Conservation (phyloP, 1,284 basidiomycete species). For the Fomes fomentarius region DNA sequence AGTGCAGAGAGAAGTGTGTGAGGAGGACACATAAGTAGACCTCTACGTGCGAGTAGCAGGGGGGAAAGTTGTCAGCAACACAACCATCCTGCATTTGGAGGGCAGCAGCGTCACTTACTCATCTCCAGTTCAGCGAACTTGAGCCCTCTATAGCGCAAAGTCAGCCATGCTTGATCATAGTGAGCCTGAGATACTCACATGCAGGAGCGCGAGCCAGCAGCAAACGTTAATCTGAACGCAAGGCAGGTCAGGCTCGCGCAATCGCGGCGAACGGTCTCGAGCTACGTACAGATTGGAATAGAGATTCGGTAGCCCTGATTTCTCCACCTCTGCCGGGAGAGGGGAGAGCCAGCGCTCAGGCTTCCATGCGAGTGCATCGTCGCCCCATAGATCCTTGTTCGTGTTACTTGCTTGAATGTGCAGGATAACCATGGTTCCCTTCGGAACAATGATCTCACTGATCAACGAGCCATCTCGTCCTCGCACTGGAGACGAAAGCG, state of each 20-base stretch:
- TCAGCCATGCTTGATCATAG: neutral
- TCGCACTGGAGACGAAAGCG: neutral
- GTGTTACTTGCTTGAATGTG: neutral
- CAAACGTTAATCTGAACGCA: neutral
- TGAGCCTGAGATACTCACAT: constrained; percentile 3
- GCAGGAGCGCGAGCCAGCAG: neutral
- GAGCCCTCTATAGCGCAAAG: constrained; percentile 27
- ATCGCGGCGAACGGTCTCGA: neutral
- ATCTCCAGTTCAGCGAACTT: constrained; percentile 37
- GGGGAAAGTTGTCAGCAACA: neutral
- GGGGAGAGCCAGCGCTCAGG: neutral
- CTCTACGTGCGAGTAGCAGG: constrained; percentile 9
- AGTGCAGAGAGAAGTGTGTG: constrained; percentile 12
- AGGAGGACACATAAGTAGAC: constrained; percentile 17
- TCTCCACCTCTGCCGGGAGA: neutral
- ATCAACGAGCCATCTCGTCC: neutral
- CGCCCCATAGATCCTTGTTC: neutral
- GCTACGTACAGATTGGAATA: neutral
- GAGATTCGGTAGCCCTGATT: neutral
- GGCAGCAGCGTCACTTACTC: constrained; percentile 27
- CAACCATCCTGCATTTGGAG: neutral
- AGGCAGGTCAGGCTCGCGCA: too few relatives aligned
- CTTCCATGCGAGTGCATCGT: neutral
- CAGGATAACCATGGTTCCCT: neutral
- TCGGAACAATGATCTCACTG: neutral